Evolutionary conservation across 805 yeast genomes (phyloP).

Genomic region (Teunomyces panamensis): DNA sequence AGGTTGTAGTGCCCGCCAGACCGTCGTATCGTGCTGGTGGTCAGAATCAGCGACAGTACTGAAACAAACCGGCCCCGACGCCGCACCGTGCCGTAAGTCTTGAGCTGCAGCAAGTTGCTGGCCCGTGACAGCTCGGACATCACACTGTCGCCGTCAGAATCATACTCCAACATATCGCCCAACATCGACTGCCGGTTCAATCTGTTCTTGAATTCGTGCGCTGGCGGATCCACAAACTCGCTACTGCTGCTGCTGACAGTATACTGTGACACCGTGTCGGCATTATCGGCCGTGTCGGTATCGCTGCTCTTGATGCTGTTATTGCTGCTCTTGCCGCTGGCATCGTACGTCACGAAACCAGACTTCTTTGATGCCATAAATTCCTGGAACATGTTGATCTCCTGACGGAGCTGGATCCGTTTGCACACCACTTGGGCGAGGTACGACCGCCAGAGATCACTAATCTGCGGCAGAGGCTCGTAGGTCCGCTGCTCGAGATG

Average conservation of each 20-base stretch:
- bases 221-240: constrained; percentile 11
- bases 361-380: constrained; percentile 10
- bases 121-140: neutral
- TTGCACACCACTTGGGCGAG: constrained; percentile 32
- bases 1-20: constrained; percentile 8
- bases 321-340: neutral
- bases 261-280: neutral
- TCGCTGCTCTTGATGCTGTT: neutral
- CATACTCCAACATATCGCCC: constrained; percentile 45
- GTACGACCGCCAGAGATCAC: constrained; percentile 32
- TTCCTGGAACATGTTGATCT: constrained; percentile 33
- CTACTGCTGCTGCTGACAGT: neutral
- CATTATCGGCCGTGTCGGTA: neutral
- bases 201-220: constrained; percentile 24
- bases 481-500: neutral
- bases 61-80: neutral
- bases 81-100: neutral
- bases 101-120: neutral
- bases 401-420: constrained; percentile 40
- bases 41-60: constrained; percentile 1
- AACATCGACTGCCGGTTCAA: constrained; percentile 39
- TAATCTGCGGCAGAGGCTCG: constrained; percentile 8
- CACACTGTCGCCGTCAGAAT: constrained; percentile 22
- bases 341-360: neutral
- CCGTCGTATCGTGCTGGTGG: constrained; percentile 6